Evolutionary conservation across 148 eudicot genomes (phyloP).

Genomic region (Talinum fruticosum): DNA sequence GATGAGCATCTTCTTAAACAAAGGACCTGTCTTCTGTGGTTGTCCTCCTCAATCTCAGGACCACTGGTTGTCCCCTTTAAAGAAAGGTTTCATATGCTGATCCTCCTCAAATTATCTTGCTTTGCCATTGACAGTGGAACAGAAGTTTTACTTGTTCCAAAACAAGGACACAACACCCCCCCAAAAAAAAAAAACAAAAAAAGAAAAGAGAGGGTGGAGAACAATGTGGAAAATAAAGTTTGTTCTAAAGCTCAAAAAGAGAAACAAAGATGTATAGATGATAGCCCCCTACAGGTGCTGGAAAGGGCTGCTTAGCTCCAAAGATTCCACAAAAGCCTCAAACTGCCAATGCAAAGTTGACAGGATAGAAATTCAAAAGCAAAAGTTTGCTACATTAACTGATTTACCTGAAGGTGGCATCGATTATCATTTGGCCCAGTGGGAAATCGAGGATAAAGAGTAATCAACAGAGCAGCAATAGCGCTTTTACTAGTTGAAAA

Average conservation of each 20-base stretch:
- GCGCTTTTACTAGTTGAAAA: conserved; percentile 83
- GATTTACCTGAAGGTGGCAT: conserved; percentile 88
- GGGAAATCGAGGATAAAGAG: conserved; percentile 94
- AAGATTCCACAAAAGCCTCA: background rate
- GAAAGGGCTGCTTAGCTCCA: background rate
- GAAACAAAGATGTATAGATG: background rate
- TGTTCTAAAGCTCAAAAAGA: background rate
- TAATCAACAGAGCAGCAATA: conserved; percentile 72
- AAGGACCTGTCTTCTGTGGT: background rate
- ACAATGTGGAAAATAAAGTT: background rate
- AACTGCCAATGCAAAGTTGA: background rate
- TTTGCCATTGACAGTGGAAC: background rate
- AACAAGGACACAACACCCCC: too few species aligned
- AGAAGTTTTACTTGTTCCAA: background rate
- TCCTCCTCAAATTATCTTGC: background rate
- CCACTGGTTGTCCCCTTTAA: background rate
- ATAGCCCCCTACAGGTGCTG: background rate
- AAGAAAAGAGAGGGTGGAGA: background rate
- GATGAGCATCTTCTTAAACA: background rate
- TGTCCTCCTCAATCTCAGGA: background rate
- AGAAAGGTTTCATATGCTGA: background rate
- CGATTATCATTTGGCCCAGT: conserved; percentile 94
- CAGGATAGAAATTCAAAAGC: background rate
- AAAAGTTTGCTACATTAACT: background rate
- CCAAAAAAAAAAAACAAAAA: too few species aligned